Evolutionary conservation across 139 green algal genomes (phyloP).

Genomic region (Micractinium sp.): DNA sequence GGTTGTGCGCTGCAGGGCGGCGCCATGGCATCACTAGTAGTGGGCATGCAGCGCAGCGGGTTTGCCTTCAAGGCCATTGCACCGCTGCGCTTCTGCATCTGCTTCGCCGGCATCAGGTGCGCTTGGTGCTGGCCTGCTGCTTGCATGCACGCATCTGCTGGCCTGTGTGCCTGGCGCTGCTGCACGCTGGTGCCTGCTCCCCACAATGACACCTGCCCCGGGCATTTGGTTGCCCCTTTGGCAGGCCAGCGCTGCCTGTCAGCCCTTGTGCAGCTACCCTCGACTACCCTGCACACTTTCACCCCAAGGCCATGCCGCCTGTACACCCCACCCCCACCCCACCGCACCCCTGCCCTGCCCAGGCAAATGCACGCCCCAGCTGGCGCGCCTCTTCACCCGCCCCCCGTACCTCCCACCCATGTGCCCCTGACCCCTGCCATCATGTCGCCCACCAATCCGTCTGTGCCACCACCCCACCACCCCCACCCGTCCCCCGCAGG

Average conservation of each 20-base stretch:
- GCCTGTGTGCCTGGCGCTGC: neutral
- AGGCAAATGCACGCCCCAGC: too few relatives aligned
- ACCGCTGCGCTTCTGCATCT: slow-evolving; percentile 56
- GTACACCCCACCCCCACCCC: too few relatives aligned
- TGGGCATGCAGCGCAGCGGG: slow-evolving; percentile 47
- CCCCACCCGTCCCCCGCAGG: neutral
- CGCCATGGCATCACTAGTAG: slow-evolving; percentile 39
- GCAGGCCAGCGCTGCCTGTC: too few relatives aligned
- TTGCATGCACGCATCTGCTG: neutral
- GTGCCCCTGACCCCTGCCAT: too few relatives aligned
- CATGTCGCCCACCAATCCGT: neutral
- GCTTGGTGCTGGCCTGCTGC: neutral
- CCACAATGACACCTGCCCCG: too few relatives aligned
- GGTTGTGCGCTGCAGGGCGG: slow-evolving; percentile 40
- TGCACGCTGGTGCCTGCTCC: neutral
- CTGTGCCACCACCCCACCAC: neutral
- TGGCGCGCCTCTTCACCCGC: too few relatives aligned
- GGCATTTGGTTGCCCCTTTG: too few relatives aligned
- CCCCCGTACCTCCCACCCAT: neutral
- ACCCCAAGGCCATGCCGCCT: too few relatives aligned
- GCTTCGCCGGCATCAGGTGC: slow-evolving; percentile 60
- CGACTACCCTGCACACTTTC: too few relatives aligned
- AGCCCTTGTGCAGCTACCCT: too few relatives aligned
- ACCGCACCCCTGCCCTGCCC: too few relatives aligned
- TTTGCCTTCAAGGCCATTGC: slow-evolving; percentile 36